A percentile compares a stretch with the other conserved stretches of the same genome.
phyloP scores from a whole-genome alignment of 148 eudicot species.

The Oxyria digyna region DNA sequence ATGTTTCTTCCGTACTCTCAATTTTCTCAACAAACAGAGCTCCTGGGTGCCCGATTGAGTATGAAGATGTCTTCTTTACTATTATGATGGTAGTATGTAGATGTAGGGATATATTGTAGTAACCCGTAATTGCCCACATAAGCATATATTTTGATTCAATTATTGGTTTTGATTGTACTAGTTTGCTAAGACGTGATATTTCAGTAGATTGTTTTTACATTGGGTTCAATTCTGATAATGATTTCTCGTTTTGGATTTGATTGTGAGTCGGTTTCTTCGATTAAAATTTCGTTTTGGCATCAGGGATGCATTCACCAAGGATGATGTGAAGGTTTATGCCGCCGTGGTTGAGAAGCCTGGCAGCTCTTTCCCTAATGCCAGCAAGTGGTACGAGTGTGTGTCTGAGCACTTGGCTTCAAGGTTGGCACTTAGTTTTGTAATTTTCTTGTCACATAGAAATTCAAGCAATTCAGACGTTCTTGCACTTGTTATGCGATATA shows the following conservation, averaged over 20 bases:
- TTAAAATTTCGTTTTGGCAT: background rate
- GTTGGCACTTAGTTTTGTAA: conserved; percentile 19
- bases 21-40: no score
- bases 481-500: no score
- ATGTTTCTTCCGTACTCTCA: conserved; percentile 1
- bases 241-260: background rate
- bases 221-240: background rate
- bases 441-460: background rate
- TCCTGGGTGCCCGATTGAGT: no score
- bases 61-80: no score
- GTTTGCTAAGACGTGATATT: background rate
- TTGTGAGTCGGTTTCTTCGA: background rate
- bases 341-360: conserved; percentile 33
- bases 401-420: conserved; percentile 45
- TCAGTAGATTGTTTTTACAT: background rate
- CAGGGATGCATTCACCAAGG: conserved; percentile 36
- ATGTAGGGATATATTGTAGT: no score
- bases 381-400: conserved; percentile 55
- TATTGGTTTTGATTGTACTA: no score
- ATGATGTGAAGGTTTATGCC: conserved; percentile 50
- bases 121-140: no score
- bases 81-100: no score
- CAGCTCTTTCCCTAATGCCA: conserved; percentile 35
- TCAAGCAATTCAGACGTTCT: no score
- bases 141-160: no score